Evolutionary conservation across 164 flowering plant species (phyloP), one percentile per base, ranked within the genome.

Genomic region (Aristolochia californica): DNA sequence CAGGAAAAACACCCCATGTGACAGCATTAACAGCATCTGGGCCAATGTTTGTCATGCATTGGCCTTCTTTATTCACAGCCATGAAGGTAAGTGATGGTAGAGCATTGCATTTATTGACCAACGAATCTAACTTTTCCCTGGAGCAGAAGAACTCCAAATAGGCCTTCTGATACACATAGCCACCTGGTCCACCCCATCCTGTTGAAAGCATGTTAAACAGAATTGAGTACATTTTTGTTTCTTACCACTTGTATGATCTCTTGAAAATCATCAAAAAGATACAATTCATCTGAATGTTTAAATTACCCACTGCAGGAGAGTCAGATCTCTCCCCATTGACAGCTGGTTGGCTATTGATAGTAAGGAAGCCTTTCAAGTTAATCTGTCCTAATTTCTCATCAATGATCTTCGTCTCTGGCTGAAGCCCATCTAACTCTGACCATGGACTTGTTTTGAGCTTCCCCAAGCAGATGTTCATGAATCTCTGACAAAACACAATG

Each of bases 281-380:
- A n/a, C n/a, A n/a, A n/a, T n/a, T n/a, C n/a, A n/a, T n/a, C n/a
- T n/a, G n/a, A n/a, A n/a, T n/a, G n/a, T n/a, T n/a, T n/a, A n/a
- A n/a, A n/a, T 74, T 66, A 91, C 98, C 98, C 56, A 91, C 95
- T 69, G 80, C 40, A 5, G 79, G 82, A 20, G 96, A 87, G 62
- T 87, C 96, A 58, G 98, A 91, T 65, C 71, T 79, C 62, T 80
- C 91, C 45, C 84, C 98, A 74, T 91, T 88, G 43, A 91, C 94
- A 28, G 98, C 83, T 28, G 98, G 98, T 73, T 91, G 98, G 78
- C 98, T 91, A 57, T 91, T 91, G 76, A 91, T 88, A 30, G 98
- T 86, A 62, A 91, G 85, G 67, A 88, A 91, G 48, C 98, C 98
- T 70, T 86, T 91, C 69, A 58, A 24, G 67, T 91, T 91, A 55